Evolutionary conservation across 495 filamentous ascomycete species (phyloP).

Genomic region (Talaromyces liani): DNA sequence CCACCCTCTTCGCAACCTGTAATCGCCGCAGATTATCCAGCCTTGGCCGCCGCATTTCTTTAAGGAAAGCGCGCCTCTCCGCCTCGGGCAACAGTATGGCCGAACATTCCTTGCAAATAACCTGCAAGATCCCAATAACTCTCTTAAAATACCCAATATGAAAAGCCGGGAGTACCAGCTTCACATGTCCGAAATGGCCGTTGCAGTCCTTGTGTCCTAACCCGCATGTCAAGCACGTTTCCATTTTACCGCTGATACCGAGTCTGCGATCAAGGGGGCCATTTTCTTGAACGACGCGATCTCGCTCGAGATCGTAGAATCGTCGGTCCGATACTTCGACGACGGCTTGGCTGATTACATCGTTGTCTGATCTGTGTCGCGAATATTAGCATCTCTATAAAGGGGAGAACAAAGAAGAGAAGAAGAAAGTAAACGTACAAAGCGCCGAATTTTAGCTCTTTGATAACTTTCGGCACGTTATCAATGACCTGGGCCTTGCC

Average conservation of each 20-base stretch:
- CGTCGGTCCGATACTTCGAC: slow-evolving; percentile 85
- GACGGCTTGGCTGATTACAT: slow-evolving; percentile 89
- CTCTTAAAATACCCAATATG: slow-evolving; percentile 94
- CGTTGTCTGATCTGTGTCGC: slow-evolving; percentile 63
- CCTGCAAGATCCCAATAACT: slow-evolving; percentile 78
- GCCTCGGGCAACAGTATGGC: slow-evolving; percentile 70
- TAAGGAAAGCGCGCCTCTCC: slow-evolving; percentile 64
- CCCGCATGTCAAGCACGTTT: slow-evolving; percentile 73
- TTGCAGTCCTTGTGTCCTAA: slow-evolving; percentile 71
- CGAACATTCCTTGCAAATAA: slow-evolving; percentile 76
- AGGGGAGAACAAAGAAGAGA: slow-evolving; percentile 5
- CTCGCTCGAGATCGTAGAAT: slow-evolving; percentile 77
- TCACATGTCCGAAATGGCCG: slow-evolving; percentile 90
- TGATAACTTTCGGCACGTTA: slow-evolving; percentile 80
- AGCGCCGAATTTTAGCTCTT: slow-evolving; percentile 88
- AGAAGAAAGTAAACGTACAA: slow-evolving; percentile 46
- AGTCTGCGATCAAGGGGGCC: slow-evolving; percentile 81
- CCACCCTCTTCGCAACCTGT: slow-evolving; percentile 77
- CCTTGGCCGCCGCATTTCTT: slow-evolving; percentile 68
- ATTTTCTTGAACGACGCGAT: slow-evolving; percentile 61
- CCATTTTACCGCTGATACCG: slow-evolving; percentile 77
- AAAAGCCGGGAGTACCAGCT: slow-evolving; percentile 82
- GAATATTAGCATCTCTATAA: slow-evolving; percentile 17
- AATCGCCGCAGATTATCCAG: slow-evolving; percentile 79
- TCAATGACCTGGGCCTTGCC: slow-evolving; percentile 88